A percentile compares a stretch with the other conserved stretches of the same genome.
Evolutionary conservation across 352 stramenopile genomes (phyloP).

Genomic region (Globisporangium irregulare): DNA sequence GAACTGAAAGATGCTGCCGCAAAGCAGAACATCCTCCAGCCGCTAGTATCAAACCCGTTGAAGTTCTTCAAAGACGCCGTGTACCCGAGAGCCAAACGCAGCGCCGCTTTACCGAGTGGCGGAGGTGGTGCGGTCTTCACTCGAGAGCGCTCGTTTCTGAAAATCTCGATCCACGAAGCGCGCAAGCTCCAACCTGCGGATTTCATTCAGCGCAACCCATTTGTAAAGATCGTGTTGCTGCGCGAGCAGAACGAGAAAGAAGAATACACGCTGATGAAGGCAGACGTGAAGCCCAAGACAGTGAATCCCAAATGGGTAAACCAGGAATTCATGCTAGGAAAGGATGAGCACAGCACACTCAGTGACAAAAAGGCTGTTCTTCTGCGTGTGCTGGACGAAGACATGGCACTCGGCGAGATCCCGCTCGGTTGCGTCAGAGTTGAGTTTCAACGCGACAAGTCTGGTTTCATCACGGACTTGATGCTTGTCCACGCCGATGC

Average conservation of each 20-base stretch:
- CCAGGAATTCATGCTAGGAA: slow-evolving; percentile 63
- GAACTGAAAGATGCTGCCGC: slow-evolving; percentile 26
- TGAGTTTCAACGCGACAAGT: slow-evolving; percentile 55
- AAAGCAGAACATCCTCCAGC: slow-evolving; percentile 8
- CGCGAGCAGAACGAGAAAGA: slow-evolving; percentile 44
- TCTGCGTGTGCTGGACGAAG: slow-evolving; percentile 53
- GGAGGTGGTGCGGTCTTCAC: slow-evolving; percentile 16
- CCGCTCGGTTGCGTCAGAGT: slow-evolving; percentile 49
- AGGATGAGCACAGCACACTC: slow-evolving; percentile 42
- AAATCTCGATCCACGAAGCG: slow-evolving; percentile 55
- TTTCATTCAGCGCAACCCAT: slow-evolving; percentile 27
- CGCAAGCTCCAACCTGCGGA: slow-evolving; percentile 51
- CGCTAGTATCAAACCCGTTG: slow-evolving; percentile 7
- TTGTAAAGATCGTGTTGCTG: slow-evolving; percentile 56
- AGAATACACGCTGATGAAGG: slow-evolving; percentile 56
- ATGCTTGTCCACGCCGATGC: slow-evolving; percentile 44
- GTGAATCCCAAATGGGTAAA: slow-evolving; percentile 71
- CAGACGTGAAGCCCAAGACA: slow-evolving; percentile 61
- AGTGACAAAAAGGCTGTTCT: slow-evolving; percentile 60
- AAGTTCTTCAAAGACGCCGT: slow-evolving; percentile 17
- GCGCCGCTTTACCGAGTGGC: slow-evolving; percentile 8
- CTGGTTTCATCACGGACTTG: slow-evolving; percentile 43
- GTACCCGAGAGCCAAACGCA: slow-evolving; percentile 9
- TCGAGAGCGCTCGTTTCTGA: slow-evolving; percentile 51
- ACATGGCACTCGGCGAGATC: slow-evolving; percentile 44